A percentile compares a stretch with the other conserved stretches of the same genome.
Conservation (phyloP, 23 red algal species). For the Porphyridium purpureum region DNA sequence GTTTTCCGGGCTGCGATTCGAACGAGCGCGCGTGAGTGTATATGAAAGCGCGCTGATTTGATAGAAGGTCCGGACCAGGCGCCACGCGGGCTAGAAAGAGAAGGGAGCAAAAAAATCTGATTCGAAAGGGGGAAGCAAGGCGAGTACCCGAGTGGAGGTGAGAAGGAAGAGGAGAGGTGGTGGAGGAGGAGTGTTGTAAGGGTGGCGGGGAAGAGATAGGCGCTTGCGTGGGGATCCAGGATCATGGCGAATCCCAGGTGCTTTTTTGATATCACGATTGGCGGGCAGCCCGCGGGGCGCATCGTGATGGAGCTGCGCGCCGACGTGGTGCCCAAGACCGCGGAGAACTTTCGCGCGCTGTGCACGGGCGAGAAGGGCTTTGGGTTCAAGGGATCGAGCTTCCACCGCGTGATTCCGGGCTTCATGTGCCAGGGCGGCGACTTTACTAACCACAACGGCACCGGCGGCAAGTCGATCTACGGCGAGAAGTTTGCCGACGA, state of each 20-base stretch:
- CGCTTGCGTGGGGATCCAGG: too few species aligned
- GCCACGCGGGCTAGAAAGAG: too few species aligned
- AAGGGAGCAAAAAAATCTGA: too few species aligned
- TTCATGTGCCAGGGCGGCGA: conserved; percentile 89
- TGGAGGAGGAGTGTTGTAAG: too few species aligned
- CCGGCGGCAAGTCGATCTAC: conserved; percentile 96
- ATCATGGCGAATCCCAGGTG: conserved; percentile 28
- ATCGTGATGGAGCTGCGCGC: conserved; percentile 68
- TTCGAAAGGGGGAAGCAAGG: too few species aligned
- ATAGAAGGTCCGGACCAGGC: too few species aligned
- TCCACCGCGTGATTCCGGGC: conserved; percentile 56
- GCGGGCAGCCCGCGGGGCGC: conserved; percentile 46
- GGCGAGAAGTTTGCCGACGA: conserved; percentile 87
- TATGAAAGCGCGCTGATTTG: too few species aligned
- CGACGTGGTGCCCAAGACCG: conserved; percentile 79
- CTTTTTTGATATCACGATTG: conserved; percentile 73
- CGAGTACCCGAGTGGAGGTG: too few species aligned
- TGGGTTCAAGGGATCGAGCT: conserved; percentile 53
- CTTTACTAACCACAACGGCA: conserved; percentile 77
- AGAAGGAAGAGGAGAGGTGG: too few species aligned
- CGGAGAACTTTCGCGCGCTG: conserved; percentile 94
- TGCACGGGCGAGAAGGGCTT: conserved; percentile 92
- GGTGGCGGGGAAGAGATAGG: too few species aligned
- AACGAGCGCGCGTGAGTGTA: too few species aligned
- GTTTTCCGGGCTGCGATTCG: too few species aligned